A percentile compares a stretch with the other conserved stretches of the same genome.
Conservation (phyloP, 495 filamentous ascomycete species). For the Podospora comata region DNA sequence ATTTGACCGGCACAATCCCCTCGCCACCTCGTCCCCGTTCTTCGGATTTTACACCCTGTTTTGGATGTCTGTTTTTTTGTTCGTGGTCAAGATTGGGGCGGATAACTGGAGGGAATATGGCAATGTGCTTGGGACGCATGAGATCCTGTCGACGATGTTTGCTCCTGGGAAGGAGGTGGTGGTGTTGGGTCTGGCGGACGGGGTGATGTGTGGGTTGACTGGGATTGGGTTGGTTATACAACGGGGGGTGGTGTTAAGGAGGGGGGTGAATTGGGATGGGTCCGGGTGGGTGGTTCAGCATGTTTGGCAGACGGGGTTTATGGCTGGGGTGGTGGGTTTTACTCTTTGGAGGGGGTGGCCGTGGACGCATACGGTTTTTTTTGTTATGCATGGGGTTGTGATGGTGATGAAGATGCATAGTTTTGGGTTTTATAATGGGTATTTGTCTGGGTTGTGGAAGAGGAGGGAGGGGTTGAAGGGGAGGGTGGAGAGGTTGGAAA, state of each 20-base stretch:
- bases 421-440: slow-evolving; percentile 72
- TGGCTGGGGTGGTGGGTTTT: slow-evolving; percentile 56
- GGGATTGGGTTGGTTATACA: slow-evolving; percentile 60
- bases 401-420: slow-evolving; percentile 81
- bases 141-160: slow-evolving; percentile 68
- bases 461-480: slow-evolving; percentile 37
- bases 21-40: slow-evolving; percentile 56
- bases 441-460: slow-evolving; percentile 60
- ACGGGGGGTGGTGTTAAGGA: slow-evolving; percentile 47
- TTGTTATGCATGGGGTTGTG: slow-evolving; percentile 65
- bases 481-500: slow-evolving; percentile 38
- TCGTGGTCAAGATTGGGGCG: slow-evolving; percentile 59
- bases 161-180: slow-evolving; percentile 53
- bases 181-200: slow-evolving; percentile 63
- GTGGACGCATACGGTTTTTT: slow-evolving; percentile 69
- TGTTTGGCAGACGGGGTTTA: slow-evolving; percentile 60
- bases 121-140: slow-evolving; percentile 60
- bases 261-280: slow-evolving; percentile 59
- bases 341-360: slow-evolving; percentile 67
- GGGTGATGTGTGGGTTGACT: slow-evolving; percentile 59
- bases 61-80: slow-evolving; percentile 62
- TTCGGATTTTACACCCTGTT: slow-evolving; percentile 77
- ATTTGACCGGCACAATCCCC: slow-evolving; percentile 65
- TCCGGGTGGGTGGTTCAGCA: slow-evolving; percentile 68
- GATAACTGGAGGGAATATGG: slow-evolving; percentile 63